Percentiles rank a stretch among this genome's conserved stretches.
Evolutionary conservation across 345 rosid genomes (phyloP).

Genomic region (Populus simonii): DNA sequence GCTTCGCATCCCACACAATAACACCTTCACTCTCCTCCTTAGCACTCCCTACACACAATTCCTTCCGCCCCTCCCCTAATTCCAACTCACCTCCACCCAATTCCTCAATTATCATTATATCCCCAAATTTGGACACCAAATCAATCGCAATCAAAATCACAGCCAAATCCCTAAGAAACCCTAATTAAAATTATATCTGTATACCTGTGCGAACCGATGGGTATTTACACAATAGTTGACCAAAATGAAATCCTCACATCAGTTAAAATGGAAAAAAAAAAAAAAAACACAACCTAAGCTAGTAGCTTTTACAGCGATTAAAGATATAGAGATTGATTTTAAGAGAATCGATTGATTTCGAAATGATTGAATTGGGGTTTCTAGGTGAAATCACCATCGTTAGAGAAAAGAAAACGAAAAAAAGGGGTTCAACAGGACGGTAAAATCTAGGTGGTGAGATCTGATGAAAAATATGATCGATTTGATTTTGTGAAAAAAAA

Average conservation of each 20-base stretch:
- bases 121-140: constrained; percentile 28
- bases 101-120: constrained; percentile 82
- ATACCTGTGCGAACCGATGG: neutral
- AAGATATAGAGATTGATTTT: neutral
- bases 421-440: neutral
- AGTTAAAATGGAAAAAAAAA: neutral
- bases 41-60: constrained; percentile 3
- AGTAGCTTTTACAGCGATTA: neutral
- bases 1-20: constrained; percentile 48
- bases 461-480: neutral
- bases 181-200: neutral
- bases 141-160: neutral
- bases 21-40: constrained; percentile 9
- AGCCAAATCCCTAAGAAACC: constrained; percentile 5
- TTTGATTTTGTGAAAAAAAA: too few species aligned
- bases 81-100: constrained; percentile 42
- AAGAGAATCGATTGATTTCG: neutral
- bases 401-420: neutral
- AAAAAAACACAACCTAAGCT: neutral
- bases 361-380: constrained; percentile 2
- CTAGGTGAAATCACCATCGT: constrained; percentile 13
- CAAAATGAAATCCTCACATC: constrained; percentile 1
- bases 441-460: neutral
- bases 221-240: constrained; percentile 1
- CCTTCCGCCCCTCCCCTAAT: constrained; percentile 29